These are phyloP conservation scores for Neurospora tetrasperma DNA, from an alignment of 495 filamentous ascomycete species.

Conservation along the genomic window DNA sequence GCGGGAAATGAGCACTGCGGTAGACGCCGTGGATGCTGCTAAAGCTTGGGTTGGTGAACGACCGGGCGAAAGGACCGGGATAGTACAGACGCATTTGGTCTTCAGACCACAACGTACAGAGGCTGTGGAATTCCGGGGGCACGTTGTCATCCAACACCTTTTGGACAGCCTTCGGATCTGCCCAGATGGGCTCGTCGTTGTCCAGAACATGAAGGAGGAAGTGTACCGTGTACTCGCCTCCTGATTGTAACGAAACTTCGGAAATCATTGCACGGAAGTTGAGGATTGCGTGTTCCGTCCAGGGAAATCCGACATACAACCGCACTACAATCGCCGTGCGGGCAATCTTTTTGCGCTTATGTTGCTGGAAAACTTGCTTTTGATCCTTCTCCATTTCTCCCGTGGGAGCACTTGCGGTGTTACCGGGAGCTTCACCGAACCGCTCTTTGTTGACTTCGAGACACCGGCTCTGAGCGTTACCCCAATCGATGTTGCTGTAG, in stretches of 20 bases:
- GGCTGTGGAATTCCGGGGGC: slow-evolving; percentile 78
- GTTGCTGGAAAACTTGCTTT: neutral
- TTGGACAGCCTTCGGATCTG: slow-evolving; percentile 44
- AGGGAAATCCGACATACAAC: slow-evolving; percentile 58
- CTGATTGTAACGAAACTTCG: slow-evolving; percentile 61
- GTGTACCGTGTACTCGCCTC: slow-evolving; percentile 70
- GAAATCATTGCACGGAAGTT: slow-evolving; percentile 72
- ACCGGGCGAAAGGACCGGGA: slow-evolving; percentile 58
- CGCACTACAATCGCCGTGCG: slow-evolving; percentile 68
- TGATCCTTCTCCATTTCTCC: neutral
- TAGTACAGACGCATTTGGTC: slow-evolving; percentile 83
- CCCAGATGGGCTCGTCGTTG: slow-evolving; percentile 51
- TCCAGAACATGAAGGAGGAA: slow-evolving; percentile 74
- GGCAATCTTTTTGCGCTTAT: slow-evolving; percentile 28
- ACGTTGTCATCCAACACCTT: slow-evolving; percentile 56
- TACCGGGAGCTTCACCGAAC: slow-evolving; percentile 31
- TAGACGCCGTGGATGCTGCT: slow-evolving; percentile 83
- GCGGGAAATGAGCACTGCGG: slow-evolving; percentile 77
- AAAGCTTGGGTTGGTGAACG: slow-evolving; percentile 44
- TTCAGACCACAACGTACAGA: slow-evolving; percentile 89
- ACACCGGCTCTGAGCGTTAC: slow-evolving; percentile 62
- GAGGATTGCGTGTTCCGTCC: slow-evolving; percentile 56
- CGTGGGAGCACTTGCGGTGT: neutral
- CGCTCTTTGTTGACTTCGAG: slow-evolving; percentile 56
- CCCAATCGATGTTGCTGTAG: slow-evolving; percentile 65